These are phyloP conservation scores for Pisolithus orientalis DNA, from an alignment of 768 basidiomycete genomes.

Conservation along the genomic window DNA sequence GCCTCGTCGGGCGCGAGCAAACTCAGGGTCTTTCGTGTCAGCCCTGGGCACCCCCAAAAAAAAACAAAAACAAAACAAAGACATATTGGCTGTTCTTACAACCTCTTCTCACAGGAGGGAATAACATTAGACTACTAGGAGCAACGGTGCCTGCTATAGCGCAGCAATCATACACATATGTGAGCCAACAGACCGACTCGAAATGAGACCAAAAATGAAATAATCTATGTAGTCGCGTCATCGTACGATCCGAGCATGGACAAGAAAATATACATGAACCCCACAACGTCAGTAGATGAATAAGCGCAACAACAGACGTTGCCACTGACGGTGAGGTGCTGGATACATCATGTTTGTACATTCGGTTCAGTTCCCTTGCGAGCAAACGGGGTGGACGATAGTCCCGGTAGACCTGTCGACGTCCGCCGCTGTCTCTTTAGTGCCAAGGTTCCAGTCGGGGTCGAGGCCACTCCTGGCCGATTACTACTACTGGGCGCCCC, in stretches of 20 bases:
- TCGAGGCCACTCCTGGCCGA: constrained; percentile 16
- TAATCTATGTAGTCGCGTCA: constrained; percentile 29
- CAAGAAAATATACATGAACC: constrained; percentile 28
- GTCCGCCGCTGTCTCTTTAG: constrained; percentile 82
- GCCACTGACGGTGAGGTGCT: constrained; percentile 9
- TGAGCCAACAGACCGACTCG: constrained; percentile 7
- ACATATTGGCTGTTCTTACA: background rate
- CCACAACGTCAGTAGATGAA: constrained; percentile 9
- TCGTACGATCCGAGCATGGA: constrained; percentile 20
- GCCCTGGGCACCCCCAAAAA: too few relatives aligned
- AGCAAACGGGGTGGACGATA: constrained; percentile 29
- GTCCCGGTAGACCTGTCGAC: constrained; percentile 47
- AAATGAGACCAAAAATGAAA: constrained; percentile 15
- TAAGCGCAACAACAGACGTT: background rate
- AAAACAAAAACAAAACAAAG: too few relatives aligned
- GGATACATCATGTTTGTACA: constrained; percentile 8
- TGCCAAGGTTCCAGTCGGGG: constrained; percentile 27
- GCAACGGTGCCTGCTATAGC: constrained; percentile 19
- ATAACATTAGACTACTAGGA: constrained; percentile 27
- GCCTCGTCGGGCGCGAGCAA: background rate
- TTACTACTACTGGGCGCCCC: constrained; percentile 27
- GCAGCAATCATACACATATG: constrained; percentile 14
- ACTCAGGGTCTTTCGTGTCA: background rate
- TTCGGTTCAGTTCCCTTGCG: constrained; percentile 22
- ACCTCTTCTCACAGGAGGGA: constrained; percentile 12